Evolutionary conservation across 1,139 yeast genomes (phyloP).

Genomic region (Arxiozyma bovina): DNA sequence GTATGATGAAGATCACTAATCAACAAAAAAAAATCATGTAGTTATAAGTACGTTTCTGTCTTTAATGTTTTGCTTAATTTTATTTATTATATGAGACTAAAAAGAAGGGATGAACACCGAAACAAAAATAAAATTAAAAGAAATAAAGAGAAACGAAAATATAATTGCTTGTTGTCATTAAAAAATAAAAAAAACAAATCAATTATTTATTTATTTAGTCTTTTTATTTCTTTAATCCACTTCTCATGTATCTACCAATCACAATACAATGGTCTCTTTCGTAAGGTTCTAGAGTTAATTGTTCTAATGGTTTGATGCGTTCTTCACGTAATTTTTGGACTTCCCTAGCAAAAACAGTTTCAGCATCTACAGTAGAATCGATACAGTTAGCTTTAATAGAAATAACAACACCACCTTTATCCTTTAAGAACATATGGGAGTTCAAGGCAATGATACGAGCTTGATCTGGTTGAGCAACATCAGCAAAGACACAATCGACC

Average conservation of each 20-base stretch:
- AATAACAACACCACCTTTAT: constrained; percentile 95
- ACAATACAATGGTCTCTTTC: constrained; percentile 99
- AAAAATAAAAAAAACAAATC: no score
- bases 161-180: not conserved
- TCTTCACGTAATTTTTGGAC: constrained; percentile 98
- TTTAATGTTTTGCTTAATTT: no score
- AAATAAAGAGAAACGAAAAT: not conserved
- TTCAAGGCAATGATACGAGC: constrained; percentile 98
- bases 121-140: no score
- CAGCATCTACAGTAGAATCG: constrained; percentile 98
- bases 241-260: constrained; percentile 92
- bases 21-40: no score
- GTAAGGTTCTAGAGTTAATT: constrained; percentile 96
- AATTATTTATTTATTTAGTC: not conserved
- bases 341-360: constrained; percentile 98
- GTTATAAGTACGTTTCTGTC: no score
- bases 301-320: constrained; percentile 96
- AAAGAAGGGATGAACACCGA: no score
- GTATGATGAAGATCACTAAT: no score
- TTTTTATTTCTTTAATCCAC: constrained; percentile 42
- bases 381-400: constrained; percentile 99
- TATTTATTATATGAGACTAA: no score
- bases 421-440: constrained; percentile 96
- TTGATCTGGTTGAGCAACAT: constrained; percentile 99
- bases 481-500: constrained; percentile 98